Evolutionary conservation across 2,329 filamentous ascomycete genomes (phyloP).

Genomic region (Colletotrichum trifolii): DNA sequence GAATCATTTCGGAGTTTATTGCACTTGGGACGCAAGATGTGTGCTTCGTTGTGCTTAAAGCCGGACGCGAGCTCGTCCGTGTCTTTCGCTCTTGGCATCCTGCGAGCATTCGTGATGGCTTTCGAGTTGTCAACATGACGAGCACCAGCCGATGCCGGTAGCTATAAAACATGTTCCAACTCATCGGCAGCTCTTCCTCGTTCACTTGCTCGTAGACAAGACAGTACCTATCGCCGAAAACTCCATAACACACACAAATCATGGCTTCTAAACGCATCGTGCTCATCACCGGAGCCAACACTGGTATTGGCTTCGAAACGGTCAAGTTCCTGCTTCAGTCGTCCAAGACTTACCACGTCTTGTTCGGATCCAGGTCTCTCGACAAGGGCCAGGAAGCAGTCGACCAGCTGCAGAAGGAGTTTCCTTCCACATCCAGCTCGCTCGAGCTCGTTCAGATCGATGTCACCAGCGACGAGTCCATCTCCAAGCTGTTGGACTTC

Average conservation of each 20-base stretch:
- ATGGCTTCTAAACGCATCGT: slow-evolving; percentile 48
- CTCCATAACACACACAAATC: too few species aligned
- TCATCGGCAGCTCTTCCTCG: too few species aligned
- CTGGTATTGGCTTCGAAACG: slow-evolving; percentile 68
- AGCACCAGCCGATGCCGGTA: not conserved
- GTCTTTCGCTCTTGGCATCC: not conserved
- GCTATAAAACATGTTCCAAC: too few species aligned
- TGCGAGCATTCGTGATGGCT: not conserved
- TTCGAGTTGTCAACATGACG: not conserved
- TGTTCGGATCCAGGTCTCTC: slow-evolving; percentile 64
- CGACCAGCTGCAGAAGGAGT: slow-evolving; percentile 51
- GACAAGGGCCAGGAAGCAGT: slow-evolving; percentile 63
- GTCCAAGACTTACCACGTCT: slow-evolving; percentile 60
- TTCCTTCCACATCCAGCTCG: slow-evolving; percentile 52
- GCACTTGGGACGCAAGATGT: too few species aligned
- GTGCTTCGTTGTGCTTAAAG: not conserved
- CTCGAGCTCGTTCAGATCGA: slow-evolving; percentile 63
- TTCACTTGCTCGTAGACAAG: too few species aligned
- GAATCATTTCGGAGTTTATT: too few species aligned
- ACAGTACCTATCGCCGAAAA: too few species aligned
- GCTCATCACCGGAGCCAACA: slow-evolving; percentile 72
- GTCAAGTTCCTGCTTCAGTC: slow-evolving; percentile 65
- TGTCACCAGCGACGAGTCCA: slow-evolving; percentile 61
- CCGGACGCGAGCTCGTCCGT: not conserved
- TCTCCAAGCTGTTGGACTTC: slow-evolving; percentile 42